phyloP scores from a whole-genome alignment of 805 yeast species.

The Phaffomyces opuntiae region DNA sequence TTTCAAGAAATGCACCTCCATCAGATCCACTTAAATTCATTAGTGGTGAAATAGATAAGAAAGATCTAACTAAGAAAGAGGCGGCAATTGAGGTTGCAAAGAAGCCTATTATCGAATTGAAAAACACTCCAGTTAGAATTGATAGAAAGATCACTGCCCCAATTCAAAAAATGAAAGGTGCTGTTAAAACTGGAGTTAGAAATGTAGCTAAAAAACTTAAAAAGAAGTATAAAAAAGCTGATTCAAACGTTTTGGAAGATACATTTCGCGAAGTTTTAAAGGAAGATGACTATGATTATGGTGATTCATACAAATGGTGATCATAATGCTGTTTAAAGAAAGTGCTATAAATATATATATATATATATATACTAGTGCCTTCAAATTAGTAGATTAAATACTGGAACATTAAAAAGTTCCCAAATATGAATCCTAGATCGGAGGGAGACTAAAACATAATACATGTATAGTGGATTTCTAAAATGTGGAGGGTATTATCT shows the following conservation, averaged over 20 bases:
- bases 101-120: neutral
- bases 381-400: no score
- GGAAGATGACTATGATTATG: no score
- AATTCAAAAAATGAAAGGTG: constrained; percentile 2
- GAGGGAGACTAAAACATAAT: no score
- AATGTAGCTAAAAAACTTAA: neutral
- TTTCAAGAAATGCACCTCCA: constrained; percentile 19
- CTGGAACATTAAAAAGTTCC: no score
- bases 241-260: neutral
- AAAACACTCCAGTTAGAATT: constrained; percentile 3
- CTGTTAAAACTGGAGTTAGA: neutral
- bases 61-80: constrained; percentile 4
- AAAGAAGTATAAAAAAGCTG: neutral
- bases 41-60: constrained; percentile 1
- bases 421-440: no score
- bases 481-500: no score
- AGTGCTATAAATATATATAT: no score
- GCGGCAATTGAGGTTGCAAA: neutral
- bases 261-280: neutral
- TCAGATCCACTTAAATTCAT: constrained; percentile 9
- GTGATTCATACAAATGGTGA: no score
- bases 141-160: constrained; percentile 3
- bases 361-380: no score
- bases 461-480: no score
- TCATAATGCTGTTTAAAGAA: no score